Conservation (phyloP, 2,329 filamentous ascomycete species). For the Stachybotrys chlorohalonatus region DNA sequence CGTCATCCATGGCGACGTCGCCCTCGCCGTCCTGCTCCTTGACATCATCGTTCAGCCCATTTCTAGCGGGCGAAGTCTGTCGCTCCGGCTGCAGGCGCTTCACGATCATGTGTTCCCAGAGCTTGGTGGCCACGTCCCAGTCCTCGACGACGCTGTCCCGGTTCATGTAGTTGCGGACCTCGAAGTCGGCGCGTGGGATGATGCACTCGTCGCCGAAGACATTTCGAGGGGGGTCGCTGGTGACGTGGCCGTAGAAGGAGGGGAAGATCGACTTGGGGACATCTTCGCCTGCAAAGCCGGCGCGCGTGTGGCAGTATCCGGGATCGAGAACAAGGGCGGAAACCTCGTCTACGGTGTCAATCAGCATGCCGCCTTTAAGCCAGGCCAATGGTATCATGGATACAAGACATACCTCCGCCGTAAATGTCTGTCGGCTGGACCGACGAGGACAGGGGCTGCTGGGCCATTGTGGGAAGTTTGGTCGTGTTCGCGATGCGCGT, state of each 20-base stretch:
- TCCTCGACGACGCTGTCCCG: constrained; percentile 87
- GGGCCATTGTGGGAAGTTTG: constrained; percentile 33
- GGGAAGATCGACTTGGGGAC: constrained; percentile 89
- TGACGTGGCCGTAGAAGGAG: constrained; percentile 70
- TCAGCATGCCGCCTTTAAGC: neutral
- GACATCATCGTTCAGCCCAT: constrained; percentile 66
- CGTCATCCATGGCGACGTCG: constrained; percentile 50
- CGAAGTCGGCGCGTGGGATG: constrained; percentile 64
- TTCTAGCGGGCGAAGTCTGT: constrained; percentile 60
- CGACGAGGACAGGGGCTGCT: constrained; percentile 46
- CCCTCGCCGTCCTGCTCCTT: constrained; percentile 53
- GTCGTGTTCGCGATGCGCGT: neutral
- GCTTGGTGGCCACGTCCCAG: constrained; percentile 81
- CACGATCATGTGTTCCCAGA: constrained; percentile 91
- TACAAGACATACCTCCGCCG: constrained; percentile 43
- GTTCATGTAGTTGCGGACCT: constrained; percentile 88
- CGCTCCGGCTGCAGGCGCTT: constrained; percentile 75
- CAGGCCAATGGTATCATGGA: constrained; percentile 1
- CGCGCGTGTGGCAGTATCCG: constrained; percentile 83
- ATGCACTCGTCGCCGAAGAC: constrained; percentile 90
- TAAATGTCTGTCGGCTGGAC: constrained; percentile 54
- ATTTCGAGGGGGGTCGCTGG: constrained; percentile 36
- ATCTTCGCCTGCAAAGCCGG: constrained; percentile 96
- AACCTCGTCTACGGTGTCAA: constrained; percentile 67
- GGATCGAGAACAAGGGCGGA: constrained; percentile 94